phyloP scores from a whole-genome alignment of 768 basidiomycete genomes.

The Rhizopogon salebrosus region DNA sequence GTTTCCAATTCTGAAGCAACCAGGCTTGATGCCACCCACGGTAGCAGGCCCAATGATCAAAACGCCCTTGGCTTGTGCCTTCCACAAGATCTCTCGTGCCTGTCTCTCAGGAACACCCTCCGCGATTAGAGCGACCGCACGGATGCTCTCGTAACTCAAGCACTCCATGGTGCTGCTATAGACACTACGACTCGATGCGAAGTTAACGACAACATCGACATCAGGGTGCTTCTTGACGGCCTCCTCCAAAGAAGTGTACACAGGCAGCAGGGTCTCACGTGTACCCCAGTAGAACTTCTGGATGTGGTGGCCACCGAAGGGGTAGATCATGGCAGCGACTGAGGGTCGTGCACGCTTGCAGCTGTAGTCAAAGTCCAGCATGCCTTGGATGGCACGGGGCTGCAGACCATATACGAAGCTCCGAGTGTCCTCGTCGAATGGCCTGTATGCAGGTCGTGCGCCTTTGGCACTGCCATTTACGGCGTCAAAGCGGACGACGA shows the following conservation, averaged over 20 bases:
- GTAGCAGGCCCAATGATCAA: slow-evolving; percentile 96
- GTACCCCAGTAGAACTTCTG: slow-evolving; percentile 99
- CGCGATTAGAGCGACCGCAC: slow-evolving; percentile 85
- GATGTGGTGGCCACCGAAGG: slow-evolving; percentile 99
- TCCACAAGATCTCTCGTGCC: slow-evolving; percentile 91
- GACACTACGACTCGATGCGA: slow-evolving; percentile 89
- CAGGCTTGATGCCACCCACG: slow-evolving; percentile 99
- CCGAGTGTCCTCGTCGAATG: slow-evolving; percentile 91
- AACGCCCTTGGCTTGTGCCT: slow-evolving; percentile 79
- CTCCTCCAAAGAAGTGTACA: slow-evolving; percentile 89
- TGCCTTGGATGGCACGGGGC: slow-evolving; percentile 97
- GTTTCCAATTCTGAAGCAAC: slow-evolving; percentile 99
- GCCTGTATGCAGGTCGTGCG: slow-evolving; percentile 74
- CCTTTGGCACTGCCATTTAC: slow-evolving; percentile 28
- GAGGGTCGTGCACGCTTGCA: slow-evolving; percentile 89
- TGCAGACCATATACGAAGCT: slow-evolving; percentile 98
- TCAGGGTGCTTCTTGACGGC: slow-evolving; percentile 94
- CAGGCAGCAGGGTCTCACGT: slow-evolving; percentile 95
- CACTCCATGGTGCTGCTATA: slow-evolving; percentile 94
- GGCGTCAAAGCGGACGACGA: slow-evolving; percentile 83
- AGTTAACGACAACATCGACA: slow-evolving; percentile 98
- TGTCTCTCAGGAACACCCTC: slow-evolving; percentile 99
- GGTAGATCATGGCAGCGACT: slow-evolving; percentile 99
- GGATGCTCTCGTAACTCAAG: slow-evolving; percentile 44
- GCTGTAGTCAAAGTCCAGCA: slow-evolving; percentile 98